phyloP scores from a whole-genome alignment of 306 rosid species.

The Vachellia pachyceras region DNA sequence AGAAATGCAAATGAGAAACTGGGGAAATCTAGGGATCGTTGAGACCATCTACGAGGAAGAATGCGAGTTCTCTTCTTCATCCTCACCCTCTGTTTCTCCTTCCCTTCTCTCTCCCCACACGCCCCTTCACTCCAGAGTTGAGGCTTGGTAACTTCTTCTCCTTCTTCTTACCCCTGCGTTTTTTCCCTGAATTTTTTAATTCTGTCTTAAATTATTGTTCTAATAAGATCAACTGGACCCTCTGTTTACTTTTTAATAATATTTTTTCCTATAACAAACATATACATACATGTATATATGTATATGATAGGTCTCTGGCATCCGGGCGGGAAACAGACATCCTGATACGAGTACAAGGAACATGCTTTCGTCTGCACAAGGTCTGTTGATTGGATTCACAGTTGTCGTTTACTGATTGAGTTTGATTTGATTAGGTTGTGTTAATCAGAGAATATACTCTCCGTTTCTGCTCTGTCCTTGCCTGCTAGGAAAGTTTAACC shows the following conservation, averaged over 20 bases:
- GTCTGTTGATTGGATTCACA: constrained; percentile 42
- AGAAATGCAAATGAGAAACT: constrained; percentile 42
- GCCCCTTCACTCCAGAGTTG: constrained; percentile 60
- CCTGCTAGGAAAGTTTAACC: not conserved
- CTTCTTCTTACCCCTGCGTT: not conserved
- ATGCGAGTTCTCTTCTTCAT: constrained; percentile 60
- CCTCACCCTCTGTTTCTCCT: constrained; percentile 65
- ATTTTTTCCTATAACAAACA: not conserved
- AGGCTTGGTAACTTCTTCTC: constrained; percentile 58
- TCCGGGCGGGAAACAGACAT: constrained; percentile 62
- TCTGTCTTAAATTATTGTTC: not conserved
- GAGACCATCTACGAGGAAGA: constrained; percentile 89
- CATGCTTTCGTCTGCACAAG: constrained; percentile 84
- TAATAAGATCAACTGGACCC: not conserved
- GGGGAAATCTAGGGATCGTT: constrained; percentile 65
- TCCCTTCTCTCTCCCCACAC: constrained; percentile 66
- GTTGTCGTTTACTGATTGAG: not conserved
- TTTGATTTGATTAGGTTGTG: not conserved
- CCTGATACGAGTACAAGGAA: constrained; percentile 63
- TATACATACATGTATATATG: no score
- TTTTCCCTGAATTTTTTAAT: no score
- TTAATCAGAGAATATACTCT: not conserved
- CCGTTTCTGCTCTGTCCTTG: not conserved
- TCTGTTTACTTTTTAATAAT: not conserved
- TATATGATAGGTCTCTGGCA: constrained; percentile 53